Conservation (phyloP, 2,329 filamentous ascomycete species). For the Geoglossum cookeanum region DNA sequence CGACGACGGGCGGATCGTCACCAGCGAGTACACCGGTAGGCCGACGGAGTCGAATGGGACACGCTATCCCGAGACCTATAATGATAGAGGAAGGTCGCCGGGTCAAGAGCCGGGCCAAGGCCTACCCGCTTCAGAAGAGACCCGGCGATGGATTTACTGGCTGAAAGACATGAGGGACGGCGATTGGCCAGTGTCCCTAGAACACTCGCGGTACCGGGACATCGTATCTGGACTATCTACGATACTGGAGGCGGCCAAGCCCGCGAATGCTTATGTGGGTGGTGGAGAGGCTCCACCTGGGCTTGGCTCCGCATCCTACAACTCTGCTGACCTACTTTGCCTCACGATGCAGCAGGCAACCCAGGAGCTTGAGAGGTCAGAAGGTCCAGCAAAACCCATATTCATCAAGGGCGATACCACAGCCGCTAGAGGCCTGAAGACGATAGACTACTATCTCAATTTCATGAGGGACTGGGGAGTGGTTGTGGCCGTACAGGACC, state of each 20-base stretch:
- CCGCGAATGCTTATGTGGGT: not conserved
- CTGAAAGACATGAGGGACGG: not conserved
- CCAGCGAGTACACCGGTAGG: too few relatives aligned
- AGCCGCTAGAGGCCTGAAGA: too few relatives aligned
- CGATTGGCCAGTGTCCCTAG: not conserved
- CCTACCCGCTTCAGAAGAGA: too few relatives aligned
- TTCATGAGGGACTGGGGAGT: not conserved
- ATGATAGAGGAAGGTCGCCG: too few relatives aligned
- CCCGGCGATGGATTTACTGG: not conserved
- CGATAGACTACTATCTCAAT: not conserved
- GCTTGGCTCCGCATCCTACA: not conserved
- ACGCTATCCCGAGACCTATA: too few relatives aligned
- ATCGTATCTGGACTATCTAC: not conserved
- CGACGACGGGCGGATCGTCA: too few relatives aligned
- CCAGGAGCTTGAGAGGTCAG: not conserved
- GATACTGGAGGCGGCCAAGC: not conserved
- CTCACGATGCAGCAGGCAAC: not conserved
- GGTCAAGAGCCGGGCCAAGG: too few relatives aligned
- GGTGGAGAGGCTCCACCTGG: not conserved
- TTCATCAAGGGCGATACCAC: not conserved
- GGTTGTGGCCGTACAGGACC: not conserved
- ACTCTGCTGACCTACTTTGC: not conserved
- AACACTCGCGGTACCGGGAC: not conserved
- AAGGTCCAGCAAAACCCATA: not conserved
- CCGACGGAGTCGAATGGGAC: too few relatives aligned